These are phyloP conservation scores for Carex pumila DNA, from an alignment of 176 grass and related monocot species.

Conservation along the genomic window DNA sequence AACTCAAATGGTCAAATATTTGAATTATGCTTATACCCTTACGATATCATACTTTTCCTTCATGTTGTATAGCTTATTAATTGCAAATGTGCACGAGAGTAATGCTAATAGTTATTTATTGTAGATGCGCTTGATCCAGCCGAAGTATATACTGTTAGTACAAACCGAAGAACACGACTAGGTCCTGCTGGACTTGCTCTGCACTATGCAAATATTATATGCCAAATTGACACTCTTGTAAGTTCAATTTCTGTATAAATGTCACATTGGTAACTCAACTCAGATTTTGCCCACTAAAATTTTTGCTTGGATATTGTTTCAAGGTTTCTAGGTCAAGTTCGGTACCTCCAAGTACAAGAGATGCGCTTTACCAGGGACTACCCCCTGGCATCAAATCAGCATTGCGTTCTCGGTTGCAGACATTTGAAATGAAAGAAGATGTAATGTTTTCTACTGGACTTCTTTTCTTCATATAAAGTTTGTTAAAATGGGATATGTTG, in stretches of 20 bases:
- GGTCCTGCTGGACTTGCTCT: constrained; percentile 91
- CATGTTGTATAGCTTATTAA: not conserved
- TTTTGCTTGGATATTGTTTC: not conserved
- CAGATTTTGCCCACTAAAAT: not conserved
- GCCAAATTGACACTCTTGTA: constrained; percentile 93
- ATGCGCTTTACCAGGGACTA: constrained; percentile 63
- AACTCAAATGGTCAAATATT: constrained; percentile 19
- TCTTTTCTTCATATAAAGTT: not conserved
- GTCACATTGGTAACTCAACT: not conserved
- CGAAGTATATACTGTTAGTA: constrained; percentile 43
- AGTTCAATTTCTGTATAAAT: constrained; percentile 32
- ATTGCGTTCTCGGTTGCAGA: constrained; percentile 39
- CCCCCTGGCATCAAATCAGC: constrained; percentile 55
- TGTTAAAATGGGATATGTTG: not conserved
- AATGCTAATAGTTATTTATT: constrained; percentile 25
- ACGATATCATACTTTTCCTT: constrained; percentile 7
- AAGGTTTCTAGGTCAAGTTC: constrained; percentile 69
- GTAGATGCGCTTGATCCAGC: constrained; percentile 18
- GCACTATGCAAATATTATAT: constrained; percentile 95
- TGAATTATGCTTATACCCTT: not conserved
- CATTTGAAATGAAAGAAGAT: constrained; percentile 35
- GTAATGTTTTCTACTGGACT: constrained; percentile 30
- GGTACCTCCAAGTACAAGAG: constrained; percentile 54
- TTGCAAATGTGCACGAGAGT: not conserved
- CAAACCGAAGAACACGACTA: constrained; percentile 49